Conservation (phyloP, 352 stramenopile genomes). For the Sclerospora graminicola region DNA sequence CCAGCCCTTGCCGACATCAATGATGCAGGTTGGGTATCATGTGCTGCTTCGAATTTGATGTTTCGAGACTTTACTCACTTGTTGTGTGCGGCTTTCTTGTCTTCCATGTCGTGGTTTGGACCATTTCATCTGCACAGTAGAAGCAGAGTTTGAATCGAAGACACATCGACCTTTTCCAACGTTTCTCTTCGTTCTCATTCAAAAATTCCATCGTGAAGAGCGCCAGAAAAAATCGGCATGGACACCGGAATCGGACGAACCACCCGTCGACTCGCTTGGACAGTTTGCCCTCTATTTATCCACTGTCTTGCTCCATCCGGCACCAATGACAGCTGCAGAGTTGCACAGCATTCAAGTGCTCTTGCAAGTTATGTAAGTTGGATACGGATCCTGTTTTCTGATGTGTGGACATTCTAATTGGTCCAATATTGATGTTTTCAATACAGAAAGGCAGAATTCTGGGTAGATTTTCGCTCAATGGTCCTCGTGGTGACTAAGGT, state of each 20-base stretch:
- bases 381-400: not conserved
- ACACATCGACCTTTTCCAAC: conserved; percentile 59
- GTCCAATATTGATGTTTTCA: not conserved
- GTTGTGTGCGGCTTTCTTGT: conserved; percentile 17
- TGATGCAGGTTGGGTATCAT: conserved; percentile 34
- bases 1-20: conserved; percentile 39
- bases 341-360: conserved; percentile 63
- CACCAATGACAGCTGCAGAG: conserved; percentile 47
- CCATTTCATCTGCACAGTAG: conserved; percentile 35
- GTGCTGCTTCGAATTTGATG: not conserved
- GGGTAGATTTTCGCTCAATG: conserved; percentile 31
- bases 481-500: conserved; percentile 22
- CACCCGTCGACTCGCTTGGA: conserved; percentile 71
- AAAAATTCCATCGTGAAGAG: conserved; percentile 78
- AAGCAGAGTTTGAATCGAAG: conserved; percentile 81
- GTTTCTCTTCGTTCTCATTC: conserved; percentile 69
- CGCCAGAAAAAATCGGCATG: conserved; percentile 39
- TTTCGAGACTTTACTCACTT: not conserved
- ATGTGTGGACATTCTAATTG: not conserved
- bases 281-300: conserved; percentile 77
- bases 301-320: conserved; percentile 34
- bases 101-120: conserved; percentile 10
- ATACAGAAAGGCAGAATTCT: conserved; percentile 30
- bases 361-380: conserved; percentile 78
- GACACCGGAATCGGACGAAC: conserved; percentile 41